These are phyloP conservation scores for Nannizziopsis arthrosporioides DNA, from an alignment of 2,329 filamentous ascomycete genomes.

Conservation along the genomic window DNA sequence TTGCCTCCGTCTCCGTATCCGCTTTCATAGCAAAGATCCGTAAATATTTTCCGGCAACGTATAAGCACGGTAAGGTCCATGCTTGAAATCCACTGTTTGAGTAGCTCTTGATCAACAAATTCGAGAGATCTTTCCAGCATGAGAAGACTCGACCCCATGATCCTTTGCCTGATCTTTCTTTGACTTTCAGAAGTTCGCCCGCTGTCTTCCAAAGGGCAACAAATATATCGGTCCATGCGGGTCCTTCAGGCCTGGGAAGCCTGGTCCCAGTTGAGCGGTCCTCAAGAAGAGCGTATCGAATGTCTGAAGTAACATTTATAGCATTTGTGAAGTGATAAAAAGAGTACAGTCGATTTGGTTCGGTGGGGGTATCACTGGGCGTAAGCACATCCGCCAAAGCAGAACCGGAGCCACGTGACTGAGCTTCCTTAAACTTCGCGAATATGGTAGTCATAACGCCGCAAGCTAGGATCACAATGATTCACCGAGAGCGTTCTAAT, in stretches of 20 bases:
- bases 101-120: constrained; percentile 68
- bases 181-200: constrained; percentile 57
- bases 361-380: constrained; percentile 52
- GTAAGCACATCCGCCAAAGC: constrained; percentile 62
- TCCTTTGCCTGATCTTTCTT: constrained; percentile 33
- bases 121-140: constrained; percentile 74
- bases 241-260: constrained; percentile 55
- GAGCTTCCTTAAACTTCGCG: constrained; percentile 58
- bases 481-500: neutral
- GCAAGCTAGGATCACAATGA: too few relatives aligned
- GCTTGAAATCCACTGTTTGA: constrained; percentile 63
- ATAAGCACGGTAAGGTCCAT: constrained; percentile 88
- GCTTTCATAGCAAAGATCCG: constrained; percentile 82
- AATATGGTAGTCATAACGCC: constrained; percentile 59
- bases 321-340: constrained; percentile 62
- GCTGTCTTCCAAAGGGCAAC: constrained; percentile 71
- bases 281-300: constrained; percentile 59
- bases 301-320: constrained; percentile 53
- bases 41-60: constrained; percentile 74
- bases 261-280: constrained; percentile 44
- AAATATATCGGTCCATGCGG: constrained; percentile 81
- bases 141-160: constrained; percentile 78
- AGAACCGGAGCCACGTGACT: constrained; percentile 55
- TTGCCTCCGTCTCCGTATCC: constrained; percentile 54
- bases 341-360: constrained; percentile 54